Percentiles rank a stretch among this genome's conserved stretches.
Conservation (phyloP, 306 rosid species). For the Fragaria iinumae region DNA sequence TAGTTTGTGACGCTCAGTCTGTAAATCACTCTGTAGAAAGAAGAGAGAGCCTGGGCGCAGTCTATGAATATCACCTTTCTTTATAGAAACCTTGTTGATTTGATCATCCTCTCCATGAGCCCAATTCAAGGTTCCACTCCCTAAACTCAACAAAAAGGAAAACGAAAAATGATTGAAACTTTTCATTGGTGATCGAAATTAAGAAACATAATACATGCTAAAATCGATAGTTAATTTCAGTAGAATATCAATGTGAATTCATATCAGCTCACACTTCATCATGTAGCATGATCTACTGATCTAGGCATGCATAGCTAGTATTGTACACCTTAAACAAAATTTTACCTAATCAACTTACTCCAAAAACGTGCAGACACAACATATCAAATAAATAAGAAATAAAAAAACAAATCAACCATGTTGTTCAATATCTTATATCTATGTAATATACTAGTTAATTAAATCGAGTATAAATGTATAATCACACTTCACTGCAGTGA, state of each 20-base stretch:
- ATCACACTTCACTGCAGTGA: too few relatives aligned
- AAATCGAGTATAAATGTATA: too few relatives aligned
- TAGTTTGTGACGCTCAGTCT: conserved; percentile 58
- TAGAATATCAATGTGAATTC: not conserved
- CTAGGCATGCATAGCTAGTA: not conserved
- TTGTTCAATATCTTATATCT: too few relatives aligned
- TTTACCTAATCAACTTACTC: not conserved
- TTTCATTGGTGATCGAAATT: not conserved
- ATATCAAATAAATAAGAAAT: too few relatives aligned
- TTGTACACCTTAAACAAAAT: not conserved
- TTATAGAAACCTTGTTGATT: conserved; percentile 34
- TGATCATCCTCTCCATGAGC: conserved; percentile 30
- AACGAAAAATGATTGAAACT: not conserved
- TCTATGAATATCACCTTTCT: conserved; percentile 59
- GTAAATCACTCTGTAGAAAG: conserved; percentile 58
- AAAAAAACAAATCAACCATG: too few relatives aligned
- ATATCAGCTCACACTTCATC: not conserved
- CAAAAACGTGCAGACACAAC: too few relatives aligned
- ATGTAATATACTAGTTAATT: too few relatives aligned
- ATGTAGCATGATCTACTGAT: not conserved
- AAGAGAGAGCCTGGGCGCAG: conserved; percentile 65
- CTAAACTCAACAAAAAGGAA: conserved; percentile 25
- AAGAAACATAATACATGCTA: not conserved
- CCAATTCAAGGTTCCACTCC: conserved; percentile 70
- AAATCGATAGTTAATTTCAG: not conserved